Evolutionary conservation across 805 yeast genomes (phyloP), one percentile per base, ranked within the genome.

Genomic region (Ogataea paradorogensis): DNA sequence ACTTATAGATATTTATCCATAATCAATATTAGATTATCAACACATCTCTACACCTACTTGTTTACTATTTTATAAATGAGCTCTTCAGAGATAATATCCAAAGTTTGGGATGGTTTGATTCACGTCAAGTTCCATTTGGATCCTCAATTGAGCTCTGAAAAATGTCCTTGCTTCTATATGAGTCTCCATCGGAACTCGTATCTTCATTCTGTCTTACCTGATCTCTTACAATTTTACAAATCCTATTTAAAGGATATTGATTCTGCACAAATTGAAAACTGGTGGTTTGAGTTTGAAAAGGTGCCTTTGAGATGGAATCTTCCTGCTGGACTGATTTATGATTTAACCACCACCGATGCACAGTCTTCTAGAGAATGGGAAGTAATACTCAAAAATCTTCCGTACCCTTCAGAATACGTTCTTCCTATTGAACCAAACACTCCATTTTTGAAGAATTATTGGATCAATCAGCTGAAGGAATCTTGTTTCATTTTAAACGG

Each of bases 391-490:
- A 70, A 62, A 31, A 56, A 63, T 33, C 66, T 70, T 7, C 30
- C 62, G 23, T 67, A 67, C 34, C 83, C 85, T 1, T 35, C 46
- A 0, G 71, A 67, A 4, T 59, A 65, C 20, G 51, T 82, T 15
- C 64, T 76, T 10, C 69, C 76, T 33, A 39, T 61, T 2, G 52
- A 51, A 2, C 34, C 44, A 1, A 38, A 42, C 8, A 20, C 37
- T 6, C 51, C 25, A 7, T 55, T 69, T 9, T 48, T 78, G 42
- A 69, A 62, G 31, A 74, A 71, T 35, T 71, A 76, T 35, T 81
- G 93, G 82, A 65, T 80, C 45, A 89, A 91, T 56, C 88, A 80
- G 43, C 63, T 88, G 56, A 91, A 93, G 53, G 97, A 91, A 55
- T 74, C 88, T 4, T 79, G 88, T 52, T 87, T 72, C 53, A 76